phyloP scores from a whole-genome alignment of 1,284 basidiomycete genomes.

The Phellinidium pouzarii region DNA sequence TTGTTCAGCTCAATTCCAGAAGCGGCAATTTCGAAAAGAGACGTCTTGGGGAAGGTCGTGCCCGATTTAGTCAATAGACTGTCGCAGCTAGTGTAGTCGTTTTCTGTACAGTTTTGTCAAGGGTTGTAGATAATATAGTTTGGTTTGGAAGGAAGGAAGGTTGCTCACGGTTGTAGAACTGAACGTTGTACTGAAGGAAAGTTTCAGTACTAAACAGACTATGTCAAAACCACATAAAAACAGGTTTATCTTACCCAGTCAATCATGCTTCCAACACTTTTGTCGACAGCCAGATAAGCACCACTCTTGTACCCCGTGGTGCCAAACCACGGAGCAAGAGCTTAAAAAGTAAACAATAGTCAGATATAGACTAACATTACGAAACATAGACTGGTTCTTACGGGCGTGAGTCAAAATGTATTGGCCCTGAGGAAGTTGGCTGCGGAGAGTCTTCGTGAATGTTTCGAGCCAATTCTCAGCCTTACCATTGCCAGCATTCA shows the following conservation, averaged over 20 bases:
- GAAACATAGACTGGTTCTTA: constrained; percentile 5
- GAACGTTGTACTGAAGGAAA: constrained; percentile 14
- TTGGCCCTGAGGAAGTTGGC: constrained; percentile 21
- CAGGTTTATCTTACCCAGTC: constrained; percentile 20
- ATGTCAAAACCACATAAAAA: background rate
- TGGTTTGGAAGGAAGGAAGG: background rate
- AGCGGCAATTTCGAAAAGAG: constrained; percentile 24
- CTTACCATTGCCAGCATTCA: constrained; percentile 24
- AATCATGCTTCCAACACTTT: constrained; percentile 22
- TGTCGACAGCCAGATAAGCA: constrained; percentile 22
- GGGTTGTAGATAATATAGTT: background rate
- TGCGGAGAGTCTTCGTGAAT: constrained; percentile 25
- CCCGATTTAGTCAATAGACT: constrained; percentile 21
- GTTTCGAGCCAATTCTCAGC: constrained; percentile 23
- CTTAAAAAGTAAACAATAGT: background rate
- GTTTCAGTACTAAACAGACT: background rate
- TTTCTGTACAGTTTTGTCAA: constrained; percentile 4
- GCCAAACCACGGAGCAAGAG: constrained; percentile 16
- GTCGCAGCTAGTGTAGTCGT: constrained; percentile 22
- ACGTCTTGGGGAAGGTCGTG: constrained; percentile 18
- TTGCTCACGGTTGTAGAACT: constrained; percentile 19
- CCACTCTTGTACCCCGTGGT: constrained; percentile 13
- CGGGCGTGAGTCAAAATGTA: constrained; percentile 26
- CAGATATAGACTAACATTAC: background rate
- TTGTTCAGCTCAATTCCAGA: constrained; percentile 23